A percentile compares a stretch with the other conserved stretches of the same genome.
phyloP scores from a whole-genome alignment of 208 protist species.

The Acanthamoeba lenticulata region DNA sequence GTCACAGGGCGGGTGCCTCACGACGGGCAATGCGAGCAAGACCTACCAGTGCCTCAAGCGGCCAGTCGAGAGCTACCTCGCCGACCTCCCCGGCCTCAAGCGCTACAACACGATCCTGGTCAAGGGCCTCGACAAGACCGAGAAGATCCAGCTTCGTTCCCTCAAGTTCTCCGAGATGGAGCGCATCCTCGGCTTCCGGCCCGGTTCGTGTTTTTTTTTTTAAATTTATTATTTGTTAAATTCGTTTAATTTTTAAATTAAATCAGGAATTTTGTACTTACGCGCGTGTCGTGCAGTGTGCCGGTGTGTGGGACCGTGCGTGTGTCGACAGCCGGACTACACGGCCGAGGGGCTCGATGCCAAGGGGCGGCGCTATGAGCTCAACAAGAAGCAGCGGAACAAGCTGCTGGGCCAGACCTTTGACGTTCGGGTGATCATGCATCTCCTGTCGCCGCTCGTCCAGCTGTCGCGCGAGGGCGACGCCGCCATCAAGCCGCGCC shows the following conservation, averaged over 20 bases:
- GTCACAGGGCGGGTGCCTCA: constrained; percentile 4
- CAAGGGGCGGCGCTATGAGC: neutral
- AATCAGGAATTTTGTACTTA: neutral
- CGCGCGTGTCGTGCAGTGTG: neutral
- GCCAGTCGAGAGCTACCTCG: neutral
- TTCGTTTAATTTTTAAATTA: neutral
- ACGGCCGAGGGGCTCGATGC: neutral
- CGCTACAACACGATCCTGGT: no score
- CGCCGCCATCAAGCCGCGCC: neutral
- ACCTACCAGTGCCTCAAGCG: neutral
- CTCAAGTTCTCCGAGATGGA: constrained; percentile 48
- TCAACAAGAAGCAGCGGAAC: neutral
- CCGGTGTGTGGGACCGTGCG: neutral
- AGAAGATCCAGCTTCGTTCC: no score
- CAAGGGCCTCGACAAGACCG: no score
- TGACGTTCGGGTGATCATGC: constrained; percentile 5
- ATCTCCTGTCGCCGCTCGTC: constrained; percentile 38
- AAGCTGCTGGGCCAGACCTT: constrained; percentile 54
- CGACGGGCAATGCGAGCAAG: constrained; percentile 1
- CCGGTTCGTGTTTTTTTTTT: neutral
- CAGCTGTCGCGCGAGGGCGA: constrained; percentile 2
- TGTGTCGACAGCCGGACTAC: neutral
- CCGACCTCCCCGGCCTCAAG: neutral
- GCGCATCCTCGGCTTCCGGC: constrained; percentile 28
- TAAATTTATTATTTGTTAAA: no score